Conservation (phyloP, 805 yeast species). For the Saccharomycopsis sp. region DNA sequence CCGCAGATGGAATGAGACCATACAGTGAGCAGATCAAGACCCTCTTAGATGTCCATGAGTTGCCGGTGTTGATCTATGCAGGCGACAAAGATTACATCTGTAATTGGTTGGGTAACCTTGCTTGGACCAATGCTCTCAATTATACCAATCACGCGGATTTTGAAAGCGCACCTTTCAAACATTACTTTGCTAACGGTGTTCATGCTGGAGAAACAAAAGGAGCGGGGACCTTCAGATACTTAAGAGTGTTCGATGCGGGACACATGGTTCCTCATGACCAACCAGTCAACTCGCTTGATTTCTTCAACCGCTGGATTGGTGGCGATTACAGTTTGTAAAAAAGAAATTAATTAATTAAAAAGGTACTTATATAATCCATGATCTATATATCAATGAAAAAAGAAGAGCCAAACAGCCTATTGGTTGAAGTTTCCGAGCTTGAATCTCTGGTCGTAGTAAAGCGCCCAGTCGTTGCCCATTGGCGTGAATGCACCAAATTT, state of each 20-base stretch:
- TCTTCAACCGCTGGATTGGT: conserved; percentile 79
- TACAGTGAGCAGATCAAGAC: conserved; percentile 70
- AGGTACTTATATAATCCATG: neutral
- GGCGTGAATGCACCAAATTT: conserved; percentile 45
- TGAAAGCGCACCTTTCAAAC: conserved; percentile 22
- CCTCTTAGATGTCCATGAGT: conserved; percentile 52
- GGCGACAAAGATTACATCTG: conserved; percentile 96
- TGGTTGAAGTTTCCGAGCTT: conserved; percentile 7
- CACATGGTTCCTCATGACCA: conserved; percentile 95
- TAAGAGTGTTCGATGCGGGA: conserved; percentile 84
- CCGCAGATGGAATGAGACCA: conserved; percentile 93
- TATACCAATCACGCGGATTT: conserved; percentile 57
- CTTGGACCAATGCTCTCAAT: conserved; percentile 72
- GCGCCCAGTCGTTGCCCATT: conserved; percentile 7
- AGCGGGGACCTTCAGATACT: conserved; percentile 65
- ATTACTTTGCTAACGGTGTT: conserved; percentile 28
- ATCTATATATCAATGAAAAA: neutral
- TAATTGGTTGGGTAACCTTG: conserved; percentile 92
- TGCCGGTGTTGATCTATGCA: conserved; percentile 86
- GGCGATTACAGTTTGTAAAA: conserved; percentile 45
- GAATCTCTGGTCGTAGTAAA: conserved; percentile 5
- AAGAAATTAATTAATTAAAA: neutral
- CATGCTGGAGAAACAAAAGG: conserved; percentile 35
- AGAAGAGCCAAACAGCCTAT: neutral
- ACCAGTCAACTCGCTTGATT: conserved; percentile 68